phyloP scores from a whole-genome alignment of 139 green algal genomes.

The Prasinococcaceae sp. region DNA sequence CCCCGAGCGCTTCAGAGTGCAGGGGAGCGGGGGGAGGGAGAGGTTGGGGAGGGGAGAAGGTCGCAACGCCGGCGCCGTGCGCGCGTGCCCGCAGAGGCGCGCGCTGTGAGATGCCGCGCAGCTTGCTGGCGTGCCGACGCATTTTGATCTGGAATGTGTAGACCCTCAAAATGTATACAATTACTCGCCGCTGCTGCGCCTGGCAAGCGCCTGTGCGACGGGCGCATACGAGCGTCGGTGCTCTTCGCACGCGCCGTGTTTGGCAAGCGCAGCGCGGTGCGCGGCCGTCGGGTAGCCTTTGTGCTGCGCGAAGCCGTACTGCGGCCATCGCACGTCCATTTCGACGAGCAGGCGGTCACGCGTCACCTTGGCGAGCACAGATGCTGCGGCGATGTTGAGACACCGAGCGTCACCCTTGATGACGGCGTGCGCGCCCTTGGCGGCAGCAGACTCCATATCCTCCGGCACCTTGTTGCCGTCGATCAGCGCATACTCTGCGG shows the following conservation, averaged over 20 bases:
- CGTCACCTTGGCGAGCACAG: conserved; percentile 82
- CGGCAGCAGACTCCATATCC: neutral
- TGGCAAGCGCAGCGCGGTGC: conserved; percentile 54
- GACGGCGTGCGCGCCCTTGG: conserved; percentile 3
- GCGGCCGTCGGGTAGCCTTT: conserved; percentile 56
- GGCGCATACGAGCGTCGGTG: conserved; percentile 72
- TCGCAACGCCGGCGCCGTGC: no score
- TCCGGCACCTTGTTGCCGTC: conserved; percentile 28
- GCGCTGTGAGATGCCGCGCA: no score
- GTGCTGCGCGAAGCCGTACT: conserved; percentile 30
- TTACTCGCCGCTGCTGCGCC: no score
- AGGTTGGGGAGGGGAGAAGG: no score
- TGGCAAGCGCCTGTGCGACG: no score
- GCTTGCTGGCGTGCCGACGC: no score
- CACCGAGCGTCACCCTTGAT: conserved; percentile 53
- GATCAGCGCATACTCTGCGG: conserved; percentile 43
- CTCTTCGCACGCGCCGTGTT: conserved; percentile 49
- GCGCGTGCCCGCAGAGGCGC: no score
- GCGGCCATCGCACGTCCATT: conserved; percentile 35
- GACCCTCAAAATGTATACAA: no score
- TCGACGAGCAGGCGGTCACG: conserved; percentile 73
- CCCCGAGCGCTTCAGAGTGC: no score
- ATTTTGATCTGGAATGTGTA: no score
- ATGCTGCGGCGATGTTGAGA: conserved; percentile 70
- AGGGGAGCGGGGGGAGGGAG: no score